Percentiles rank a stretch among this genome's conserved stretches.
Evolutionary conservation across 2,329 filamentous ascomycete genomes (phyloP).

Genomic region (Colletotrichum viniferum): DNA sequence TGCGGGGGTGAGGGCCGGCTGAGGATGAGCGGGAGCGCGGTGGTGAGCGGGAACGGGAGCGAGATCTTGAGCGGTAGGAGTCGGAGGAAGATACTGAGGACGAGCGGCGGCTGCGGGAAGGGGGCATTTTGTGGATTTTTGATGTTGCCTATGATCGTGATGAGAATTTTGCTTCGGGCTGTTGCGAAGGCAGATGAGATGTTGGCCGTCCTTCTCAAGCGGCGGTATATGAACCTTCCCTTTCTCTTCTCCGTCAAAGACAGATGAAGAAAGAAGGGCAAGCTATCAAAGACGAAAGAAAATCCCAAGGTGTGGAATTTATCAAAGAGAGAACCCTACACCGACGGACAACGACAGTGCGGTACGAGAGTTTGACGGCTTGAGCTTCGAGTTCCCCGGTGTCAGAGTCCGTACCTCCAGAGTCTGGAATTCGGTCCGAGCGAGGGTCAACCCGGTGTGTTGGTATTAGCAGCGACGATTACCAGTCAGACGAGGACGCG

Average conservation of each 20-base stretch:
- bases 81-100: not conserved
- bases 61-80: not conserved
- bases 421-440: constrained; percentile 7
- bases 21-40: constrained; percentile 21
- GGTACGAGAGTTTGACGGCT: not conserved
- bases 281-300: not conserved
- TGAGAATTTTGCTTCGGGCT: not conserved
- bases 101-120: not conserved
- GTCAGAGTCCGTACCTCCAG: constrained; percentile 2
- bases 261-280: not conserved
- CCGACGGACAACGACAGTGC: not conserved
- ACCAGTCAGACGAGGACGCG: not conserved
- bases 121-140: not conserved
- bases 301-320: not conserved
- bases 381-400: constrained; percentile 7
- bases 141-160: not conserved
- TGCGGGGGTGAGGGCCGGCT: constrained; percentile 9
- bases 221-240: not conserved
- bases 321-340: not conserved
- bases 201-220: not conserved
- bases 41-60: constrained; percentile 19
- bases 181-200: not conserved
- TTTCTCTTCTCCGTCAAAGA: not conserved
- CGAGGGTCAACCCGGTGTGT: constrained; percentile 5
- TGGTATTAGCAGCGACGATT: not conserved